Base-by-base conservation (phyloP, 345 rosid genomes). In the Crucihimalaya himalaica region DNA sequence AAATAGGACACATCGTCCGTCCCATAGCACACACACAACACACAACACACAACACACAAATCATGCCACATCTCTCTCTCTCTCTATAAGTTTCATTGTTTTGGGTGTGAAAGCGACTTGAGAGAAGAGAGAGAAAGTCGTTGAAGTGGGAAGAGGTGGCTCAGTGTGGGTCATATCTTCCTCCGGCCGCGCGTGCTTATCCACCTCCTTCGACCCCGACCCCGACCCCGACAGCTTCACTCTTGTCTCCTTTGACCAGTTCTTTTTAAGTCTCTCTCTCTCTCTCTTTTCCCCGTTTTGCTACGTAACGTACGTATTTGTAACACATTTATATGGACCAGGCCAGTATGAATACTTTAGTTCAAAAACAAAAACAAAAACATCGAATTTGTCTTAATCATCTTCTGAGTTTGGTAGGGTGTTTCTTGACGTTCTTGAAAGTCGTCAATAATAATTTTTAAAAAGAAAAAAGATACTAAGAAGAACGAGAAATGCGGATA, bases 111-210 rank as follows among this genome's bases (percentile, higher is more conserved):
- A 71, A 77, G 77, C 15, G 80, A 77, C 76, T 63, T 29, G 63
- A 77, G 80, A 76, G 70, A 63, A 65, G 62, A 63, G 53, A 62
- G 45, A 72, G 46, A 45, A 46, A 65, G 71, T 58, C 45, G 72
- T 66, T 58, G 69, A 61, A 68, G 46, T 59, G 68, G 63, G 64
- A 56, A 35, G 75, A 62, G 71, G 67, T 21, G 47, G 62, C 27
- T 68, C 45, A 47, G 61, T 66, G 78, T 67, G 79, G 79, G 69
- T 60, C 74, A 69, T 54, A 20, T 68, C 74, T 12, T 31, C 59
- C 70, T 63, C 45, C 65, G 65, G 58, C 75, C 39, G 70, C 80
- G 80, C 75, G 75, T 76, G 75, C 76, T 71, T 77, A 45, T 39
- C 71, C 71, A 76, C 59, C 59, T 63, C 75, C 59, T 55, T 32